A percentile compares a stretch with the other conserved stretches of the same genome.
phyloP scores from a whole-genome alignment of 2,329 filamentous ascomycete species.

The Diaporthe sp. region DNA sequence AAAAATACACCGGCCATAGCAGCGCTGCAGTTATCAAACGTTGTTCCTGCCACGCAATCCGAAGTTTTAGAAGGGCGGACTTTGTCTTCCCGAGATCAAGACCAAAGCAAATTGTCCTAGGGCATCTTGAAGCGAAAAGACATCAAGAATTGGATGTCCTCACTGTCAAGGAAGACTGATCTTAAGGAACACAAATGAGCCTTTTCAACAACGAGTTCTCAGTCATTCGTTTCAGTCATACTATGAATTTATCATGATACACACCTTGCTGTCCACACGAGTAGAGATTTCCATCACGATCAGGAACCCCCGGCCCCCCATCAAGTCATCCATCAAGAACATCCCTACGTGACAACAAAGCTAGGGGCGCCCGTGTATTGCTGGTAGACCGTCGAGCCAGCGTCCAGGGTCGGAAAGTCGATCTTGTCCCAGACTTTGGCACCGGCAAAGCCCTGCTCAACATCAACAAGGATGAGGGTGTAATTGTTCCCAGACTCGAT shows the following conservation, averaged over 20 bases:
- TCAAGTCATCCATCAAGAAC: background rate
- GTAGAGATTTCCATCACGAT: background rate
- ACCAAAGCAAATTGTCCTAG: background rate
- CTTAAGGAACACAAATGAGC: background rate
- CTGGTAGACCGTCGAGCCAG: constrained; percentile 4
- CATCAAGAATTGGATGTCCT: background rate
- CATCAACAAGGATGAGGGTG: constrained; percentile 3
- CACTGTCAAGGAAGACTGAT: background rate
- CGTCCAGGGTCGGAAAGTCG: background rate
- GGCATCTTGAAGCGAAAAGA: background rate
- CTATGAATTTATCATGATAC: background rate
- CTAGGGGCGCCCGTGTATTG: background rate
- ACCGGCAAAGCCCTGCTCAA: background rate
- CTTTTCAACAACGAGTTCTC: background rate
- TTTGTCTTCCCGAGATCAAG: background rate
- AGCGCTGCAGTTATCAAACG: background rate
- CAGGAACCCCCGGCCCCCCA: no score
- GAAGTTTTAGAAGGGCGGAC: background rate
- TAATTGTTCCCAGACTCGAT: constrained; percentile 15
- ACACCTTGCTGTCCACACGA: background rate
- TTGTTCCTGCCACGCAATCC: background rate
- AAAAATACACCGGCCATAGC: background rate
- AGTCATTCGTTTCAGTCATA: background rate
- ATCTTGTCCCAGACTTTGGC: constrained; percentile 9
- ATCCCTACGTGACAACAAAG: background rate